Base-by-base conservation (phyloP, 805 yeast genomes). In the Kuraishia hungarica region DNA sequence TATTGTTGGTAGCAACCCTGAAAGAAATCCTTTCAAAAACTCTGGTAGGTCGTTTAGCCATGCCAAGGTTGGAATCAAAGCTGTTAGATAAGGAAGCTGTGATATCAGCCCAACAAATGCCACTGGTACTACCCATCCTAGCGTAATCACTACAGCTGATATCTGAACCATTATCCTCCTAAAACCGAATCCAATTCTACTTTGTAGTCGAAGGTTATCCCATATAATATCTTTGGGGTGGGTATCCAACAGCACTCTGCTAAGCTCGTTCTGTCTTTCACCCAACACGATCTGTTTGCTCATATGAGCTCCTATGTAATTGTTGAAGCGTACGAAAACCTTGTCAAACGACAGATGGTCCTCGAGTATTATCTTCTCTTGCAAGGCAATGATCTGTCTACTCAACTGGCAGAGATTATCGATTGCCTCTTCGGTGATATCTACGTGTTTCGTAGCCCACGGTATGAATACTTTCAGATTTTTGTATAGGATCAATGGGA, bases 81-180 rank as follows among this genome's bases (percentile, higher is more conserved):
- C 74, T 0, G 86, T 78, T 51, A 88, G 65, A 58, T 83, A 78
- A 0, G 92, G 89, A 2, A 85, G 72, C 61, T 90, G 96, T 0
- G 96, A 82, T 0, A 91, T 70, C 29, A 89, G 69, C 0, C 93
- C 91, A 19, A 89, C 82, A 56, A 87, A 76, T 0, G 96, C 89
- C 1, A 90, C 93, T 0, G 97, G 97, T 1, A 90, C 67, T 1
- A 89, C 88, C 85, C 96, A 91, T 48, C 70, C 64, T 2, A 76
- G 59, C 4, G 86, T 83, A 1, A 89, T 70, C 1, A 74, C 57
- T 8, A 81, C 65, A 54, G 83, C 74, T 17, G 79, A 43, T 2
- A 77, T 51, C 26, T 76, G 77, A 0, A 86, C 83, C 3, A 75
- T 46, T 2, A 73, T 64, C 17, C 71, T 68, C 62, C 82, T 75